A percentile compares a stretch with the other conserved stretches of the same genome.
Evolutionary conservation across 1,284 basidiomycete species (phyloP).

Genomic region (Moniliella sp.): DNA sequence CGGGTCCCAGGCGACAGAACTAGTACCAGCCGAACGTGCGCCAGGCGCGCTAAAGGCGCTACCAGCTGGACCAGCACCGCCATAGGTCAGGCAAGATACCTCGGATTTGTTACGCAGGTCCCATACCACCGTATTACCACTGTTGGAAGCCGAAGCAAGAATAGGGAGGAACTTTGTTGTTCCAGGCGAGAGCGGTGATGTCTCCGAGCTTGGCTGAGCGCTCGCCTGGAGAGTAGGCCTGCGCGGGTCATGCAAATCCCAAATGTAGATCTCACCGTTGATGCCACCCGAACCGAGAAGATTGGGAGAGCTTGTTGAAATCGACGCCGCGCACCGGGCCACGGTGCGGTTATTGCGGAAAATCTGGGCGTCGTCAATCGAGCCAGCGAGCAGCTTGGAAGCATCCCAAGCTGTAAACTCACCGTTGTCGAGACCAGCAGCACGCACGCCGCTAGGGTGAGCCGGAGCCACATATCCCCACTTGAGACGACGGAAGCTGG

Average conservation of each 20-base stretch:
- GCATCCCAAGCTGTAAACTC: constrained; percentile 78
- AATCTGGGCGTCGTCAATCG: constrained; percentile 12
- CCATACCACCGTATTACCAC: constrained; percentile 91
- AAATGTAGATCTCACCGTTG: constrained; percentile 53
- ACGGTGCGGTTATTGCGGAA: constrained; percentile 55
- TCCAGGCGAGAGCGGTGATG: constrained; percentile 86
- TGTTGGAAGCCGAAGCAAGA: constrained; percentile 75
- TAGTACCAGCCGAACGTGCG: too few species aligned
- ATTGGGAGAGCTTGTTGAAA: constrained; percentile 77
- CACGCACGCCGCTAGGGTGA: constrained; percentile 59
- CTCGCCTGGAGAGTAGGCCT: constrained; percentile 46
- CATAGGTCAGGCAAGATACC: constrained; percentile 57
- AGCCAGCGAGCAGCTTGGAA: constrained; percentile 46
- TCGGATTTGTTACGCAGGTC: constrained; percentile 65
- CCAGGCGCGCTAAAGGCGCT: too few species aligned
- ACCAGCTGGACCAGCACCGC: constrained; percentile 43
- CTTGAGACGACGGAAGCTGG: constrained; percentile 74
- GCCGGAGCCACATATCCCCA: constrained; percentile 60
- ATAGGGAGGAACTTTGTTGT: constrained; percentile 80
- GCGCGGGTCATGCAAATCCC: constrained; percentile 40
- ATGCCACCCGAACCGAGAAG: constrained; percentile 73
- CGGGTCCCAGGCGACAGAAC: constrained; percentile 91
- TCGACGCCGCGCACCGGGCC: constrained; percentile 80
- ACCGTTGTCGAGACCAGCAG: constrained; percentile 86
- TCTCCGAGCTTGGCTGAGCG: constrained; percentile 76